Evolutionary conservation across 306 rosid genomes (phyloP).

Genomic region (Malus domestica): DNA sequence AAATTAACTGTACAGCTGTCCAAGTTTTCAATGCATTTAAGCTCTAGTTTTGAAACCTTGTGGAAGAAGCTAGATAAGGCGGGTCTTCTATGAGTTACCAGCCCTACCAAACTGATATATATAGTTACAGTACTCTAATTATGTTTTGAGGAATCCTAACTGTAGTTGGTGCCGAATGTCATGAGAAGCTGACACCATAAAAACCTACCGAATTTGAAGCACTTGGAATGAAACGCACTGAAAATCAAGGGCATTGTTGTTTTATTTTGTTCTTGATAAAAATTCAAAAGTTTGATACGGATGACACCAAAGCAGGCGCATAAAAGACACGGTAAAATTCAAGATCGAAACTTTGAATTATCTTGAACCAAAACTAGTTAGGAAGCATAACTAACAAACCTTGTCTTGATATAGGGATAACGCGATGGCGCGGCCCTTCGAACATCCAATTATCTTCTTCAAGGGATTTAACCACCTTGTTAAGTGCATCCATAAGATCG

Average conservation of each 20-base stretch:
- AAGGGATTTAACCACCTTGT: slow-evolving; percentile 75
- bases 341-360: neutral
- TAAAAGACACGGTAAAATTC: neutral
- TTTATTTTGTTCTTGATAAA: neutral
- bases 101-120: neutral
- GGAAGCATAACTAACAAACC: slow-evolving; percentile 23
- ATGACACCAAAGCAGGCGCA: slow-evolving; percentile 8
- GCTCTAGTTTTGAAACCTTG: no score
- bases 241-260: no score
- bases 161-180: neutral
- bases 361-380: slow-evolving; percentile 2
- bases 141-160: neutral
- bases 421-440: slow-evolving; percentile 91
- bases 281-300: neutral
- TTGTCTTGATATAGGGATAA: slow-evolving; percentile 60
- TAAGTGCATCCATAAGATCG: slow-evolving; percentile 75
- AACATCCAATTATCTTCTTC: slow-evolving; percentile 91
- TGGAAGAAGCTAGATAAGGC: no score
- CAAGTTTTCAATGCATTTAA: no score
- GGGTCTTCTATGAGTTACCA: no score
- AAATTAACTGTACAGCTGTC: no score
- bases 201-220: neutral
- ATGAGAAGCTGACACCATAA: neutral
- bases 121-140: neutral
- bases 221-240: neutral